phyloP scores from a whole-genome alignment of 768 basidiomycete genomes.

The Arthromyces matolae region DNA sequence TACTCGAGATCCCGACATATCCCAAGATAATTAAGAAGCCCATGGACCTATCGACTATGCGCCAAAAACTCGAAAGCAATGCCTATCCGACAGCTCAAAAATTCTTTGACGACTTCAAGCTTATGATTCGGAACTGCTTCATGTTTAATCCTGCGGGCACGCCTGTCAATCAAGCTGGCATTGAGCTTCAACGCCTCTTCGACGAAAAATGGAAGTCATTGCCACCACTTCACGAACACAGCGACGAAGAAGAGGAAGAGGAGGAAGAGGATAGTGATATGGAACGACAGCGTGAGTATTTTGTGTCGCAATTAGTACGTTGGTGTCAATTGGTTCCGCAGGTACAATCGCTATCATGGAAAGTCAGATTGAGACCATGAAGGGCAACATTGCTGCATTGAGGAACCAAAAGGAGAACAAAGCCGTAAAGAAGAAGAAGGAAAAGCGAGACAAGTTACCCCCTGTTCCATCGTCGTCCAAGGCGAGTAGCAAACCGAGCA shows the following conservation, averaged over 20 bases:
- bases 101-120: constrained; percentile 87
- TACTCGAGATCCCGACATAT: constrained; percentile 80
- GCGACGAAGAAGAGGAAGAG: constrained; percentile 64
- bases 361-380: constrained; percentile 75
- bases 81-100: constrained; percentile 76
- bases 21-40: constrained; percentile 87
- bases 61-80: constrained; percentile 72
- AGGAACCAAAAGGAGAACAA: constrained; percentile 53
- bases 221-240: constrained; percentile 55
- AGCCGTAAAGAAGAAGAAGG: constrained; percentile 73
- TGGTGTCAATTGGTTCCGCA: constrained; percentile 31
- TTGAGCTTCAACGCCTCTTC: constrained; percentile 81
- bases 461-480: constrained; percentile 67
- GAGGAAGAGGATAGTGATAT: constrained; percentile 68
- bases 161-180: constrained; percentile 81
- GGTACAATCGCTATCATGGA: constrained; percentile 77
- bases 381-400: constrained; percentile 60
- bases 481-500: constrained; percentile 45
- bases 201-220: constrained; percentile 88
- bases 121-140: constrained; percentile 94
- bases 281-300: constrained; percentile 60
- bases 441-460: constrained; percentile 46
- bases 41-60: constrained; percentile 92
- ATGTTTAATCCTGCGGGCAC: constrained; percentile 88
- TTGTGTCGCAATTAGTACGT: constrained; percentile 6